Evolutionary conservation across 2,329 filamentous ascomycete genomes (phyloP).

Genomic region (Penicillium sp.): DNA sequence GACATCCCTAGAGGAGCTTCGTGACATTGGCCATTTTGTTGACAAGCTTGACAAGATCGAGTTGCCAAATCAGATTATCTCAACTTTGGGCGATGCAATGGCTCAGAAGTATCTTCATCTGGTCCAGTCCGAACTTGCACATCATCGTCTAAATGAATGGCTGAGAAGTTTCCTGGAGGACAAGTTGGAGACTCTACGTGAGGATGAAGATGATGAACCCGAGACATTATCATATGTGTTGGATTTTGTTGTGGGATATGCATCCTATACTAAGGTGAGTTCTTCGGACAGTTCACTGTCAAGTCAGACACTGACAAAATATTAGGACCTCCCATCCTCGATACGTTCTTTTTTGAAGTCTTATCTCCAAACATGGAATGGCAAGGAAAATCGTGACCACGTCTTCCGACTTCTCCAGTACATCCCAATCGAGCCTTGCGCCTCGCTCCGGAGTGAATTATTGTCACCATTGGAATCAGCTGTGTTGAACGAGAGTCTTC

Average conservation of each 20-base stretch:
- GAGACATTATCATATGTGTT: conserved; percentile 40
- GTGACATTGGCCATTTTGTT: conserved; percentile 68
- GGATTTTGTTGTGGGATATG: conserved; percentile 35
- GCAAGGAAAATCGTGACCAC: conserved; percentile 52
- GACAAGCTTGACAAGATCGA: conserved; percentile 74
- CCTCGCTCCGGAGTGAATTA: conserved; percentile 39
- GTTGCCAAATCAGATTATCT: conserved; percentile 76
- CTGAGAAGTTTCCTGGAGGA: conserved; percentile 42
- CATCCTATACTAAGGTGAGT: conserved; percentile 41
- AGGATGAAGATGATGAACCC: conserved; percentile 49
- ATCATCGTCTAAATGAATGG: conserved; percentile 40
- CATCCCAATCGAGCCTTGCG: conserved; percentile 31
- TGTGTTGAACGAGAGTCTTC: conserved; percentile 37
- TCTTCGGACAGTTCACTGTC: background rate
- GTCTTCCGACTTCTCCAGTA: conserved; percentile 39
- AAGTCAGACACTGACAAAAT: conserved; percentile 4
- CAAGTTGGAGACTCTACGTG: conserved; percentile 35
- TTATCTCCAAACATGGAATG: conserved; percentile 64
- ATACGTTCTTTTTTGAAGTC: conserved; percentile 43
- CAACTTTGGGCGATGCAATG: conserved; percentile 71
- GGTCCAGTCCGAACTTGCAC: conserved; percentile 58
- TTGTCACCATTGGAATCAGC: conserved; percentile 44
- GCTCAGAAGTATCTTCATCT: conserved; percentile 73
- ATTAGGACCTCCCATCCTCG: conserved; percentile 35
- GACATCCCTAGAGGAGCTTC: conserved; percentile 70